These are phyloP conservation scores for Syzygium jambos DNA, from an alignment of 345 rosid species.

Conservation along the genomic window DNA sequence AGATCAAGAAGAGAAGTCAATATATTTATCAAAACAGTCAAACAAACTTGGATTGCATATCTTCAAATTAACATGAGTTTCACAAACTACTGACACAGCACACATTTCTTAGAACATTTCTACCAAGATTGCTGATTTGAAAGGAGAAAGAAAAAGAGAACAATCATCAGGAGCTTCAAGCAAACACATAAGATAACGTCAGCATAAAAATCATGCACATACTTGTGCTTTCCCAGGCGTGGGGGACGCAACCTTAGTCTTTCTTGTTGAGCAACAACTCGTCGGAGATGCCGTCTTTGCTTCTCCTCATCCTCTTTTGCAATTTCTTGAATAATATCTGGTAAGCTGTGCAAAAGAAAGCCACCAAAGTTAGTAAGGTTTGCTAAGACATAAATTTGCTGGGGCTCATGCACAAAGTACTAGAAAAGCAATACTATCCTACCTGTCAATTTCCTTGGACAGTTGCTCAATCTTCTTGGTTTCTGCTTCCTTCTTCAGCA, in stretches of 20 bases:
- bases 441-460: conserved; percentile 73
- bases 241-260: conserved; percentile 72
- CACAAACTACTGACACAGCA: not conserved
- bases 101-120: not conserved
- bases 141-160: not conserved
- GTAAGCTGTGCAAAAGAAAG: conserved; percentile 31
- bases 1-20: not conserved
- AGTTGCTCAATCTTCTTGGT: conserved; percentile 35
- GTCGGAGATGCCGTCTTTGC: conserved; percentile 44
- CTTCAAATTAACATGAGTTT: not conserved
- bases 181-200: not conserved
- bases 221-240: conserved; percentile 94
- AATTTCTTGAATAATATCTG: conserved; percentile 69
- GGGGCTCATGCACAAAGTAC: not conserved
- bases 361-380: not conserved
- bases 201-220: conserved; percentile 6
- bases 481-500: conserved; percentile 38
- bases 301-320: conserved; percentile 74
- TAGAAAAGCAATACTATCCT: not conserved
- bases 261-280: conserved; percentile 59
- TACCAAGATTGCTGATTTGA: not conserved
- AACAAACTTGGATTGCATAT: not conserved
- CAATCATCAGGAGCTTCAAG: not conserved
- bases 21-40: not conserved
- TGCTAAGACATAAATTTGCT: not conserved